Evolutionary conservation across 805 yeast species (phyloP), one percentile per base, ranked within the genome.

Genomic region (Babjeviella inositovora): DNA sequence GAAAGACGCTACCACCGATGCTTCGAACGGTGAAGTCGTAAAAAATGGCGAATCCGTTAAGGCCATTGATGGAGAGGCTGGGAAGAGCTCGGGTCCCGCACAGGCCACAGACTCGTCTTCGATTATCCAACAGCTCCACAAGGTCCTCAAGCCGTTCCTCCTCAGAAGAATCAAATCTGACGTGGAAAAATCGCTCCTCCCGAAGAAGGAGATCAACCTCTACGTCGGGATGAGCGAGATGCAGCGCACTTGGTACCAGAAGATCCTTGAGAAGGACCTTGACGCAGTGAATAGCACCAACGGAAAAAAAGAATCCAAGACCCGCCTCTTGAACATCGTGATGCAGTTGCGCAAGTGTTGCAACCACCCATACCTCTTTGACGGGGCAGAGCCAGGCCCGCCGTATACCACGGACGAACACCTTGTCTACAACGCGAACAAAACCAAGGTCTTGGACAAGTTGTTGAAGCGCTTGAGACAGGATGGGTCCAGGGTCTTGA

Each of bases 341-440:
- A 77, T 77, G 92, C 92, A 77, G 43, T 53, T 77, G 37, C 62
- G 90, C 41, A 77, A 77, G 43, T 77, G 90, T 43, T 77, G 87
- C 49, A 77, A 77, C 37, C 92, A 77, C 48, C 92, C 92, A 8
- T 77, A 77, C 39, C 47, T 77, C 18, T 77, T 77, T 37, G 90
- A 77, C 42, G 92, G 92, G 20, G 90, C 87, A 2, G 92, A 77
- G 39, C 90, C 90, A 1, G 92, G 92, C 8, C 92, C 92, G 11
- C 92, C 92, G 12, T 77, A 56, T 36, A 77, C 90, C 6, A 77
- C 87, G 0, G 92, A 77, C 44, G 90, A 77, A 41, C 92, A 77
- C 49, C 55, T 77, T 41, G 71, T 77, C 16, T 73, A 45, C 44
- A 77, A 77, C 41, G 60, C 84, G 4, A 73, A 70, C 26, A 77